These are phyloP conservation scores for Penicillium sp. DNA, from an alignment of 2,329 filamentous ascomycete genomes.

Conservation along the genomic window DNA sequence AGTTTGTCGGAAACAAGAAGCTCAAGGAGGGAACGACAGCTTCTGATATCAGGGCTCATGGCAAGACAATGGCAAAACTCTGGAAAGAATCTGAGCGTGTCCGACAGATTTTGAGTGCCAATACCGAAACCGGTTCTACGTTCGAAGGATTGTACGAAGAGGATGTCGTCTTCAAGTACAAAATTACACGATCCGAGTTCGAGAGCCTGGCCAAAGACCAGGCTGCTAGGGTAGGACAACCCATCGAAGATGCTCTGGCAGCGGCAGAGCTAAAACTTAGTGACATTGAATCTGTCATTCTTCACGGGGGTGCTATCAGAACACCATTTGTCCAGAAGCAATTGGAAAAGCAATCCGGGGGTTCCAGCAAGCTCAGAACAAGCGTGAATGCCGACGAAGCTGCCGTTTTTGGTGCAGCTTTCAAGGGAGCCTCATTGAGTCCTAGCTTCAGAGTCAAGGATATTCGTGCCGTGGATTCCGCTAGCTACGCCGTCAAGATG, in stretches of 20 bases:
- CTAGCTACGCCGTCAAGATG: constrained; percentile 69
- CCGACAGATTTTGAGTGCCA: constrained; percentile 88
- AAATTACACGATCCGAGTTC: constrained; percentile 73
- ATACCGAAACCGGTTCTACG: constrained; percentile 71
- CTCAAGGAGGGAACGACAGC: constrained; percentile 35
- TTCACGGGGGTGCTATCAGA: constrained; percentile 84
- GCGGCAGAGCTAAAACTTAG: constrained; percentile 67
- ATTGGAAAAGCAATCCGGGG: constrained; percentile 71
- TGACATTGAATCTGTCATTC: constrained; percentile 84
- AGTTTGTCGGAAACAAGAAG: constrained; percentile 68
- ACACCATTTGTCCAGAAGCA: constrained; percentile 93
- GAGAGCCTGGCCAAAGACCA: constrained; percentile 71
- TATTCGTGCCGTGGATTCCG: constrained; percentile 75
- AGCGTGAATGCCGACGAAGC: constrained; percentile 98
- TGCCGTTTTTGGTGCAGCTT: constrained; percentile 91
- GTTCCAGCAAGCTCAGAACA: constrained; percentile 73
- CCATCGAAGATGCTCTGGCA: constrained; percentile 70
- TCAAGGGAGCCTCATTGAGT: constrained; percentile 87
- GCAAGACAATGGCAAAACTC: constrained; percentile 82
- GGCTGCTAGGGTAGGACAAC: constrained; percentile 62
- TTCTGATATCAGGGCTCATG: constrained; percentile 61
- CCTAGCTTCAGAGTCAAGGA: constrained; percentile 98
- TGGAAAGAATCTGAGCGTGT: constrained; percentile 85
- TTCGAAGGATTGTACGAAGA: constrained; percentile 84
- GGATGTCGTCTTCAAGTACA: constrained; percentile 90